Evolutionary conservation across 331 rosid species (phyloP).

Genomic region (Malus hybrid): DNA sequence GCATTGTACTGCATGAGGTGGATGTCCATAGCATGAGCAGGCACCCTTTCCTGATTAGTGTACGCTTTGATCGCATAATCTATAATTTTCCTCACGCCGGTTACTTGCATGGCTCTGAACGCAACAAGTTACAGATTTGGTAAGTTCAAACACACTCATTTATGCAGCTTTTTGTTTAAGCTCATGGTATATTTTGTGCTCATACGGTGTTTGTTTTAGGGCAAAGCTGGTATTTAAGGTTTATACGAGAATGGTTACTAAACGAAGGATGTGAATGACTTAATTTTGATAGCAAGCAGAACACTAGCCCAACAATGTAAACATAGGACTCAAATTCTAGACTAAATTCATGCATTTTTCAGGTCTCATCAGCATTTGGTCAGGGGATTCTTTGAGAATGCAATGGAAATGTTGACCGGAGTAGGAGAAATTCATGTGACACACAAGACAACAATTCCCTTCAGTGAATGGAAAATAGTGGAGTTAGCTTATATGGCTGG

Average conservation of each 20-base stretch:
- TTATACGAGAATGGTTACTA: background rate
- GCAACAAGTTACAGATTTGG: background rate
- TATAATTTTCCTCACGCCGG: constrained; percentile 34
- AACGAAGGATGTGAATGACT: background rate
- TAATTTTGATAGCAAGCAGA: background rate
- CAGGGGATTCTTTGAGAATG: constrained; percentile 17
- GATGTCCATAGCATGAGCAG: constrained; percentile 12
- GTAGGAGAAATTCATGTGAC: constrained; percentile 33
- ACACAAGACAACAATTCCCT: constrained; percentile 30
- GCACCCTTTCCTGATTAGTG: background rate
- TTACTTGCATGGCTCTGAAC: constrained; percentile 9
- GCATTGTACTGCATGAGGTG: constrained; percentile 6
- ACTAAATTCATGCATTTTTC: background rate
- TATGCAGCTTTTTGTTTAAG: background rate
- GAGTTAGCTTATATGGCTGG: constrained; percentile 6
- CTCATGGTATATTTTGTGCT: background rate
- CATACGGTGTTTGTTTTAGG: background rate
- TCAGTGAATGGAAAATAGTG: constrained; percentile 19
- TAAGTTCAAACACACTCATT: background rate
- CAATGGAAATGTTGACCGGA: background rate
- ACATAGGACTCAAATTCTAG: background rate
- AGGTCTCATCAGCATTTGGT: constrained; percentile 17
- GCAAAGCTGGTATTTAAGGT: background rate
- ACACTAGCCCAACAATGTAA: background rate
- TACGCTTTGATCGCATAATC: constrained; percentile 17